Conservation (phyloP, 2,329 filamentous ascomycete genomes). For the Colletotrichum agaves region DNA sequence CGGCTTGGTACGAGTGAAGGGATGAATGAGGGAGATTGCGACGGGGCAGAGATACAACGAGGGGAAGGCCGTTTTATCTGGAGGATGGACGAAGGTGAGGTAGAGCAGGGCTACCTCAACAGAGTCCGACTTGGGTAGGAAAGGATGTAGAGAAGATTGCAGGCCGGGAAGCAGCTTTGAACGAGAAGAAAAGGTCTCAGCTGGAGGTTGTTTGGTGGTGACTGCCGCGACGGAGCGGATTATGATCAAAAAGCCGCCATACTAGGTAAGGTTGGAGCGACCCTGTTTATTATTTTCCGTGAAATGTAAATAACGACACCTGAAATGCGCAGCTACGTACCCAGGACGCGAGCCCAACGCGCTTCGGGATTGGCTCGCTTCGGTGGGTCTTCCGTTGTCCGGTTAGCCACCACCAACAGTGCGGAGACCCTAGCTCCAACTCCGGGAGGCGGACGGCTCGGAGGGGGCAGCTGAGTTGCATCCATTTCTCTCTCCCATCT, state of each 20-base stretch:
- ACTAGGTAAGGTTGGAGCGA: slow-evolving; percentile 18
- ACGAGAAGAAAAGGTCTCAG: slow-evolving; percentile 22
- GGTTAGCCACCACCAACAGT: slow-evolving; percentile 1
- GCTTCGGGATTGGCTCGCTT: slow-evolving; percentile 15
- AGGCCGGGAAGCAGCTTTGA: slow-evolving; percentile 22
- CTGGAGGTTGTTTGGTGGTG: slow-evolving; percentile 28
- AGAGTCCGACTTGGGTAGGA: slow-evolving; percentile 20
- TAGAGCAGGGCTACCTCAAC: slow-evolving; percentile 33
- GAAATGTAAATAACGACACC: slow-evolving; percentile 28
- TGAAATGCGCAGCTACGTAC: slow-evolving; percentile 20
- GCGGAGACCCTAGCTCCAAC: slow-evolving; percentile 22
- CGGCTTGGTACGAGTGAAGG: slow-evolving; percentile 23
- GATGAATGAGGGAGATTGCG: slow-evolving; percentile 33
- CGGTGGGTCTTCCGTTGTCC: slow-evolving; percentile 21
- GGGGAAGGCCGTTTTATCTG: slow-evolving; percentile 30
- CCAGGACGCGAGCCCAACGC: slow-evolving; percentile 26
- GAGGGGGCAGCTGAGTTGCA: neutral
- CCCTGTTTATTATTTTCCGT: slow-evolving; percentile 29
- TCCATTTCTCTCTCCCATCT: neutral
- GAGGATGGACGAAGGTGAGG: slow-evolving; percentile 6
- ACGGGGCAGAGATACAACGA: slow-evolving; percentile 21
- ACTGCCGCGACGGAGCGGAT: slow-evolving; percentile 27
- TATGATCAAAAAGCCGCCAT: slow-evolving; percentile 35
- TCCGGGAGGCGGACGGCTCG: neutral
- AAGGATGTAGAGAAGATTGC: slow-evolving; percentile 21